phyloP scores from a whole-genome alignment of 371 early-diverging fungal species.

The Choanephora cucurbitarum region DNA sequence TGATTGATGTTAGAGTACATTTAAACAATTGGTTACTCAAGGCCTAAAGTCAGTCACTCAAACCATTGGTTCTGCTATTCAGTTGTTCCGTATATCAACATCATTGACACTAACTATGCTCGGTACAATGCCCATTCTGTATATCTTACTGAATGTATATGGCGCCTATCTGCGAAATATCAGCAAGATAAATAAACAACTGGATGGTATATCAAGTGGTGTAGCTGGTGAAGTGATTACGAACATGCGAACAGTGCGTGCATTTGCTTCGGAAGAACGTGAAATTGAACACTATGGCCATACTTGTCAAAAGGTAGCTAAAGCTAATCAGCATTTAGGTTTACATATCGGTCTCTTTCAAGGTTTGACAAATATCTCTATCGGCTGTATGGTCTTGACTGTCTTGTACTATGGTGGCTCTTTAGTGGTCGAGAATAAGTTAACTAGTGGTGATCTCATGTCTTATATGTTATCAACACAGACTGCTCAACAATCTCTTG shows the following conservation, averaged over 20 bases:
- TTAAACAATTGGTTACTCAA: conserved; percentile 69
- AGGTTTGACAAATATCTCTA: conserved; percentile 69
- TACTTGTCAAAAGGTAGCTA: conserved; percentile 48
- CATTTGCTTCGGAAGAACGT: conserved; percentile 72
- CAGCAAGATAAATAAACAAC: conserved; percentile 49
- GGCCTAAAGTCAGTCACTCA: conserved; percentile 75
- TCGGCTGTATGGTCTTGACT: conserved; percentile 70
- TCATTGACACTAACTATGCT: conserved; percentile 66
- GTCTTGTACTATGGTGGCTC: conserved; percentile 79
- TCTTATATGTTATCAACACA: conserved; percentile 80
- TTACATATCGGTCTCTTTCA: conserved; percentile 82
- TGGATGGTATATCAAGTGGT: conserved; percentile 62
- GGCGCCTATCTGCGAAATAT: conserved; percentile 70
- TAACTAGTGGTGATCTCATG: conserved; percentile 74
- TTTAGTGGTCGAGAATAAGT: conserved; percentile 64
- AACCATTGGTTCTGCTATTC: conserved; percentile 66
- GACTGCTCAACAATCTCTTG: conserved; percentile 73
- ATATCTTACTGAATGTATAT: conserved; percentile 67
- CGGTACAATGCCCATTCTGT: conserved; percentile 67
- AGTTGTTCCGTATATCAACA: conserved; percentile 67
- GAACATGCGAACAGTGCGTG: conserved; percentile 75
- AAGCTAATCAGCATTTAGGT: conserved; percentile 57
- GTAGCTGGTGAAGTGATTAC: conserved; percentile 73
- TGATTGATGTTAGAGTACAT: conserved; percentile 52
- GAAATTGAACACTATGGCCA: conserved; percentile 63